Evolutionary conservation across 345 rosid genomes (phyloP).

Genomic region (Corchorus olitorius): DNA sequence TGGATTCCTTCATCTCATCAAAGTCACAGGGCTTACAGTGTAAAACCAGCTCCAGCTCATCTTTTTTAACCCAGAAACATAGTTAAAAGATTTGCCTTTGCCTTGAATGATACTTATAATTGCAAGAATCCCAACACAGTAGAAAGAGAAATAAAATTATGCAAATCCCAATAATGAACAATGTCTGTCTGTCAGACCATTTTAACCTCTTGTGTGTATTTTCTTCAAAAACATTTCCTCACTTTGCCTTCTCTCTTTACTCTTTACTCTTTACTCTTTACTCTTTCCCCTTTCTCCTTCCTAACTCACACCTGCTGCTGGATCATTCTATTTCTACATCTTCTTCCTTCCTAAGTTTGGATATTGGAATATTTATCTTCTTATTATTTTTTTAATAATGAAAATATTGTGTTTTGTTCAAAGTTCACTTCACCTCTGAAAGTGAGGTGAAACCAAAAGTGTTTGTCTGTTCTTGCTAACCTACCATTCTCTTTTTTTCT

Average conservation of each 20-base stretch:
- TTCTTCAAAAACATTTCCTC: not conserved
- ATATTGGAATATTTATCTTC: not conserved
- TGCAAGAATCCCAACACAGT: conserved; percentile 14
- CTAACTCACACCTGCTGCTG: not conserved
- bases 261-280: not conserved
- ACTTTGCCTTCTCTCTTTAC: not conserved
- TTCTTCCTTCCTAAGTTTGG: not conserved
- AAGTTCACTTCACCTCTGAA: not conserved
- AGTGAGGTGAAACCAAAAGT: not conserved
- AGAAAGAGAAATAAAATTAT: conserved; percentile 23
- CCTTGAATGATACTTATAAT: not conserved
- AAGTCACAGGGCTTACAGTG: not conserved
- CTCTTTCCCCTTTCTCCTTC: not conserved
- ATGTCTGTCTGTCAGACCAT: conserved; percentile 16
- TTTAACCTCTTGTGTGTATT: conserved; percentile 3
- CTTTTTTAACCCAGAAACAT: not conserved
- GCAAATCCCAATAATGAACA: conserved; percentile 39
- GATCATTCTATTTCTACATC: not conserved
- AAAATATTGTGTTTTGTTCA: not conserved
- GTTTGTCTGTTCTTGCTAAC: not conserved
- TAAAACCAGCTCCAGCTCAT: not conserved
- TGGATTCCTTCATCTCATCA: not conserved
- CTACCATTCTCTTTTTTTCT: conserved; percentile 1
- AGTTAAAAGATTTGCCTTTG: not conserved
- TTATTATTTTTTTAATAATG: conserved; percentile 7